Conservation (phyloP, 129 eudicot species). For the Dittrichia graveolens region DNA sequence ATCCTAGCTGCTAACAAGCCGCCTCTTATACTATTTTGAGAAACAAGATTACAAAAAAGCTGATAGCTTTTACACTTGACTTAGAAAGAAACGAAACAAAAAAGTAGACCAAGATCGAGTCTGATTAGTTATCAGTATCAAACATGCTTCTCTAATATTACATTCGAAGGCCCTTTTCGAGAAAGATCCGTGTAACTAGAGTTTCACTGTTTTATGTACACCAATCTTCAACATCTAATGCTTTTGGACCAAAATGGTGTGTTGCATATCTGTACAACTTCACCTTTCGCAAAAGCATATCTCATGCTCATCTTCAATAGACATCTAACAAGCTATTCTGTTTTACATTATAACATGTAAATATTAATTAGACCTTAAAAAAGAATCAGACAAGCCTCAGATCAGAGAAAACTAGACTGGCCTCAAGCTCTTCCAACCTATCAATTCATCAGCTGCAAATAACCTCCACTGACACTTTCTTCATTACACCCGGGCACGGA, state of each 20-base stretch:
- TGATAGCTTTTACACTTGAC: constrained; percentile 16
- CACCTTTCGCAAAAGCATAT: constrained; percentile 49
- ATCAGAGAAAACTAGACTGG: neutral
- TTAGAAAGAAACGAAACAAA: neutral
- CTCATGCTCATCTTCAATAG: constrained; percentile 25
- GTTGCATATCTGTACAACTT: constrained; percentile 82
- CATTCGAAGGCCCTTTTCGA: constrained; percentile 4
- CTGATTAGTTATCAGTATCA: constrained; percentile 34
- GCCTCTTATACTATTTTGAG: neutral
- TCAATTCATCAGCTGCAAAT: constrained; percentile 61
- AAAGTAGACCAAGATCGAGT: constrained; percentile 13
- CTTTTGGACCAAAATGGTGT: constrained; percentile 54
- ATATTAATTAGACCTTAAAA: constrained; percentile 5
- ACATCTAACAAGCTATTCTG: neutral
- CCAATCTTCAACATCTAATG: constrained; percentile 43
- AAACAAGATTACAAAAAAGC: neutral
- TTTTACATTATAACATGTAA: neutral
- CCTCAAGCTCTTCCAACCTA: neutral
- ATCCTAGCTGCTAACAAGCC: neutral
- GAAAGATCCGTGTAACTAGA: neutral
- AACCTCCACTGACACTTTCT: constrained; percentile 90
- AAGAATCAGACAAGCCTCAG: constrained; percentile 15
- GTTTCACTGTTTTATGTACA: constrained; percentile 36
- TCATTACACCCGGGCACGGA: constrained; percentile 87
- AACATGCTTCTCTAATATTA: constrained; percentile 33